Conservation (phyloP, 345 rosid species). For the Salix brachista region DNA sequence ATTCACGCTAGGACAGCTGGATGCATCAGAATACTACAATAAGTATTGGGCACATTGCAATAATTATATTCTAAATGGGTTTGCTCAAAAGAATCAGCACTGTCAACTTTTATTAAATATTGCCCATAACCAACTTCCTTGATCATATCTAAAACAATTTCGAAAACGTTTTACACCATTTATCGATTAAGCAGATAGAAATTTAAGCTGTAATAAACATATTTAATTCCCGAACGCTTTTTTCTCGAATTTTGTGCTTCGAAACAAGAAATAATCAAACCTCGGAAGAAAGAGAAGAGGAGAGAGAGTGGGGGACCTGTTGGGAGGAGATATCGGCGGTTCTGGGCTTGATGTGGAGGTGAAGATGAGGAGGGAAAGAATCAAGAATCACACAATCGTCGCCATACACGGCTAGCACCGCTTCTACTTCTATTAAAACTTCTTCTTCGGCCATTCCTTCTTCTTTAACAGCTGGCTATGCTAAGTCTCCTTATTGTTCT, state of each 20-base stretch:
- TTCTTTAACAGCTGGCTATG: background rate
- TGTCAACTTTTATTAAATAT: background rate
- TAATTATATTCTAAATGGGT: background rate
- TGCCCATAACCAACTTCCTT: no score
- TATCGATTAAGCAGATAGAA: no score
- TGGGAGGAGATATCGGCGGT: conserved; percentile 89
- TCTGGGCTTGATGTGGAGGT: conserved; percentile 66
- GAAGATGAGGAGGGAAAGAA: conserved; percentile 65
- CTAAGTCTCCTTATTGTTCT: no score
- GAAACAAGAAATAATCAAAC: background rate
- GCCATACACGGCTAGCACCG: conserved; percentile 67
- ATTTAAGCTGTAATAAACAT: background rate
- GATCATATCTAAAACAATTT: background rate
- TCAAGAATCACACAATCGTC: conserved; percentile 60
- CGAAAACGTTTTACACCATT: no score
- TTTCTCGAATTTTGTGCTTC: background rate
- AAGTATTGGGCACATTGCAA: background rate
- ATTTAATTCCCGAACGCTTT: background rate
- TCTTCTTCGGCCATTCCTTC: conserved; percentile 46
- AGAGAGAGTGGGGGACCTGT: conserved; percentile 43
- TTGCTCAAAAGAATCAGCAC: background rate
- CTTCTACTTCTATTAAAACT: conserved; percentile 68
- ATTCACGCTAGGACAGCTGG: background rate
- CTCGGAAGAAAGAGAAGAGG: background rate
- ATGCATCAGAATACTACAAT: background rate